Conservation (phyloP, 495 filamentous ascomycete species). For the Aspergillus bridgeri region DNA sequence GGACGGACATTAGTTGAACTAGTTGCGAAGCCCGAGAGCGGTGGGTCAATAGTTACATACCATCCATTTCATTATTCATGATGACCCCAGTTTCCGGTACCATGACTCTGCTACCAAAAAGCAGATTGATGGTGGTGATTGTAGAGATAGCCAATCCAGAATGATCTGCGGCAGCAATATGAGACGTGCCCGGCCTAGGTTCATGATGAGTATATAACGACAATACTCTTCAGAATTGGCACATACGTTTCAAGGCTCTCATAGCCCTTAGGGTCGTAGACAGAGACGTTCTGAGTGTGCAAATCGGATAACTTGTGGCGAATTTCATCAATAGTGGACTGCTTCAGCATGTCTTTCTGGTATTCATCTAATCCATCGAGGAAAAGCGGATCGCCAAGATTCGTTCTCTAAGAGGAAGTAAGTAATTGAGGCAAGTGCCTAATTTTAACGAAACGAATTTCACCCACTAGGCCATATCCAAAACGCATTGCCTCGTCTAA, state of each 20-base stretch:
- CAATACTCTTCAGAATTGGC: not conserved
- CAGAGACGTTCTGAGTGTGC: conserved; percentile 60
- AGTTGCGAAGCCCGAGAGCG: not conserved
- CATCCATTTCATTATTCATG: conserved; percentile 95
- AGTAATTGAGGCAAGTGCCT: not conserved
- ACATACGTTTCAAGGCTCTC: conserved; percentile 58
- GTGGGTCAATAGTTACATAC: conserved; percentile 28
- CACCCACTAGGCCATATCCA: conserved; percentile 66
- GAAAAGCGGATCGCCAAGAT: conserved; percentile 78
- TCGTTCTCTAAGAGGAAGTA: conserved; percentile 44
- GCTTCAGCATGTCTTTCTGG: conserved; percentile 62
- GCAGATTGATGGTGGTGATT: conserved; percentile 80
- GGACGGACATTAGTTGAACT: not conserved
- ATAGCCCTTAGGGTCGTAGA: conserved; percentile 66
- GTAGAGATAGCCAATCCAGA: conserved; percentile 67
- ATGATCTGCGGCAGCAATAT: conserved; percentile 66
- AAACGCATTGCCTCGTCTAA: conserved; percentile 85
- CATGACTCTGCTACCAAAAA: conserved; percentile 76
- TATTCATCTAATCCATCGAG: conserved; percentile 60
- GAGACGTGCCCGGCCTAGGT: conserved; percentile 64
- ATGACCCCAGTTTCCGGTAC: conserved; percentile 80
- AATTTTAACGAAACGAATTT: not conserved
- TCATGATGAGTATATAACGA: not conserved
- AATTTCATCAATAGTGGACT: conserved; percentile 52
- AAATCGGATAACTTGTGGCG: conserved; percentile 67